Conservation (phyloP, 2,329 filamentous ascomycete genomes). For the Ampelomyces quisqualis region DNA sequence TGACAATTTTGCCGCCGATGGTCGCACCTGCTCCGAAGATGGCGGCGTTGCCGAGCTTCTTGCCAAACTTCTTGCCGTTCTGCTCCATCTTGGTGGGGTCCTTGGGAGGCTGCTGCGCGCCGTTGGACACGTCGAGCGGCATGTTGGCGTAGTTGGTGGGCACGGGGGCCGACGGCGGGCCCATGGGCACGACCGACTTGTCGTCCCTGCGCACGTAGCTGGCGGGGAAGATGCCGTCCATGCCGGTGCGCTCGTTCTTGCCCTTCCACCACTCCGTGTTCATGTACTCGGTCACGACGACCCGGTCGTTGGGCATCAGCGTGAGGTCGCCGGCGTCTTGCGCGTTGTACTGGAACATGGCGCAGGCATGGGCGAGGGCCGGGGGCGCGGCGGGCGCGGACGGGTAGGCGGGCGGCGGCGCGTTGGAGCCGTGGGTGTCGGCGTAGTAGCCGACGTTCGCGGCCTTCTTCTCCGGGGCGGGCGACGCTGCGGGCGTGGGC, state of each 20-base stretch:
- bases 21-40: slow-evolving; percentile 93
- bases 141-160: slow-evolving; percentile 68
- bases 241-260: slow-evolving; percentile 75
- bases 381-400: slow-evolving; percentile 52
- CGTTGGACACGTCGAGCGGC: slow-evolving; percentile 73
- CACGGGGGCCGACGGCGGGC: slow-evolving; percentile 37
- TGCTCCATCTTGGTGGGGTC: slow-evolving; percentile 66
- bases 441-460: slow-evolving; percentile 48
- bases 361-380: slow-evolving; percentile 71
- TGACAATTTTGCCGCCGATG: slow-evolving; percentile 85
- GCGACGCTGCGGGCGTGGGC: slow-evolving; percentile 31
- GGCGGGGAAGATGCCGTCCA: slow-evolving; percentile 92
- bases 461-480: slow-evolving; percentile 39
- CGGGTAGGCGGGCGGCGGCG: slow-evolving; percentile 49
- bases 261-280: slow-evolving; percentile 98
- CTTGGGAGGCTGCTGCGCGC: slow-evolving; percentile 47
- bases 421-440: slow-evolving; percentile 39
- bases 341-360: slow-evolving; percentile 80
- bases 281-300: slow-evolving; percentile 87
- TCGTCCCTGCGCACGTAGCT: slow-evolving; percentile 78
- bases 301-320: slow-evolving; percentile 75
- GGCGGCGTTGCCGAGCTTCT: slow-evolving; percentile 83
- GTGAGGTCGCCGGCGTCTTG: slow-evolving; percentile 79
- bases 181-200: slow-evolving; percentile 51
- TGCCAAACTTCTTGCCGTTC: slow-evolving; percentile 91